Evolutionary conservation across 2,329 filamentous ascomycete genomes (phyloP).

Genomic region (Zasmidium citrigriseum): DNA sequence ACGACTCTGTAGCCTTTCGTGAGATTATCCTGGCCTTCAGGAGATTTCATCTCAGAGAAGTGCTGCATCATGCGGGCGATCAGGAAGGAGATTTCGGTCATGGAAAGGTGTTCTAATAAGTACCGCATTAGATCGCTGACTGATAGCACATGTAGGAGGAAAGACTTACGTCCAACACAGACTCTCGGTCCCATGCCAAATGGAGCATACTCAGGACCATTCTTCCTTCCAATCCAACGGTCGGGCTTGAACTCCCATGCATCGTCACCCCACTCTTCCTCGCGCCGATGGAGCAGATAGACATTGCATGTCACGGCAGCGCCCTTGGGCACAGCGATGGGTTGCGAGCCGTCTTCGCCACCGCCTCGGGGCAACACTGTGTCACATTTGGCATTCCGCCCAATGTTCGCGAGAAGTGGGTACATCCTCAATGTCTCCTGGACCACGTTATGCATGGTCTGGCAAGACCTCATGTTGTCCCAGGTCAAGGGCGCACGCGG

Average conservation of each 20-base stretch:
- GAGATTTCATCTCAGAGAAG: slow-evolving; percentile 17
- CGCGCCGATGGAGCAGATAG: slow-evolving; percentile 52
- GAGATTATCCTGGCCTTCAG: slow-evolving; percentile 21
- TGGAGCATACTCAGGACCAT: slow-evolving; percentile 21
- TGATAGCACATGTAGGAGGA: background rate
- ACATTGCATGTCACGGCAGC: slow-evolving; percentile 45
- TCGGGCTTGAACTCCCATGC: slow-evolving; percentile 45
- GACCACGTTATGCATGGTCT: slow-evolving; percentile 46
- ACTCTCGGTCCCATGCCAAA: slow-evolving; percentile 27
- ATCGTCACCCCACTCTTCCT: slow-evolving; percentile 49
- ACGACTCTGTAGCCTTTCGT: slow-evolving; percentile 23
- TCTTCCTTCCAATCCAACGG: slow-evolving; percentile 27
- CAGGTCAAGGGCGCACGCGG: slow-evolving; percentile 32
- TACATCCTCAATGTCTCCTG: slow-evolving; percentile 46
- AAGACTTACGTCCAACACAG: slow-evolving; percentile 18
- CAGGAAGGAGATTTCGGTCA: slow-evolving; percentile 23
- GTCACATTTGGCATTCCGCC: slow-evolving; percentile 45
- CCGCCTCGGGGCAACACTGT: slow-evolving; percentile 49
- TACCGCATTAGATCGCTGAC: background rate
- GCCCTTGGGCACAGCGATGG: slow-evolving; percentile 42
- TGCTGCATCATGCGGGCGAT: slow-evolving; percentile 20
- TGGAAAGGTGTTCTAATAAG: slow-evolving; percentile 11
- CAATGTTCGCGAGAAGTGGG: slow-evolving; percentile 49
- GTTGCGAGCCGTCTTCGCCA: slow-evolving; percentile 42
- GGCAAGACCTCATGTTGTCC: slow-evolving; percentile 23